Conservation (phyloP, 2,329 filamentous ascomycete species). For the Trichoderma cornu-damae region DNA sequence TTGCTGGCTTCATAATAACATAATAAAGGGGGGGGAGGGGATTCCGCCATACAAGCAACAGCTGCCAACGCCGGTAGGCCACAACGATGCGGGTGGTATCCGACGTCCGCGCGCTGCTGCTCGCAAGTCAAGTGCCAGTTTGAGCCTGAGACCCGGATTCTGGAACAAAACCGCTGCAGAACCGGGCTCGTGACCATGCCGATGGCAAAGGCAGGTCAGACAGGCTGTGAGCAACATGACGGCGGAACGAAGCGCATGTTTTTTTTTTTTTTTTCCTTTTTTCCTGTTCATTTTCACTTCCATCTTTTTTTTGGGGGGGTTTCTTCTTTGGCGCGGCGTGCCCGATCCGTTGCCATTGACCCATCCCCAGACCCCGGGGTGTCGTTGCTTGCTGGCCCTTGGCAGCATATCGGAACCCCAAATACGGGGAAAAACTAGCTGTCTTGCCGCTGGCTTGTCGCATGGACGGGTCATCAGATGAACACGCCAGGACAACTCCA, state of each 20-base stretch:
- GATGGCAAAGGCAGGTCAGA: background rate
- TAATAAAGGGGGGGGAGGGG: background rate
- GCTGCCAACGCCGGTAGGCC: background rate
- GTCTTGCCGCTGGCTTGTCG: conserved; percentile 9
- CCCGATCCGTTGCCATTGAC: conserved; percentile 6
- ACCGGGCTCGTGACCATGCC: conserved; percentile 5
- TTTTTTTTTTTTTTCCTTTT: background rate
- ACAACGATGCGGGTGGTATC: conserved; percentile 3
- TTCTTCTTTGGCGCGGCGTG: background rate
- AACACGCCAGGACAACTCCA: background rate
- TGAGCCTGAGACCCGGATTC: background rate
- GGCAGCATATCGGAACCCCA: background rate
- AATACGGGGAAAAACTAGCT: background rate
- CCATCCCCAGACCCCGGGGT: background rate
- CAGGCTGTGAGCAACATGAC: no score
- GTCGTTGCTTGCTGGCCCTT: background rate
- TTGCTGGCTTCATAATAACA: background rate
- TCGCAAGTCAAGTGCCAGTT: background rate
- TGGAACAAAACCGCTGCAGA: background rate
- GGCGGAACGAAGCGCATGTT: background rate
- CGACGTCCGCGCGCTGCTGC: background rate
- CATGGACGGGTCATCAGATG: conserved; percentile 10
- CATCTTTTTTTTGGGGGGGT: no score
- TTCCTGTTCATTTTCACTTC: no score
- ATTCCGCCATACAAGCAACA: background rate